Evolutionary conservation across 257 asterid species (phyloP).

Genomic region (Dorcoceras hygrometricum): DNA sequence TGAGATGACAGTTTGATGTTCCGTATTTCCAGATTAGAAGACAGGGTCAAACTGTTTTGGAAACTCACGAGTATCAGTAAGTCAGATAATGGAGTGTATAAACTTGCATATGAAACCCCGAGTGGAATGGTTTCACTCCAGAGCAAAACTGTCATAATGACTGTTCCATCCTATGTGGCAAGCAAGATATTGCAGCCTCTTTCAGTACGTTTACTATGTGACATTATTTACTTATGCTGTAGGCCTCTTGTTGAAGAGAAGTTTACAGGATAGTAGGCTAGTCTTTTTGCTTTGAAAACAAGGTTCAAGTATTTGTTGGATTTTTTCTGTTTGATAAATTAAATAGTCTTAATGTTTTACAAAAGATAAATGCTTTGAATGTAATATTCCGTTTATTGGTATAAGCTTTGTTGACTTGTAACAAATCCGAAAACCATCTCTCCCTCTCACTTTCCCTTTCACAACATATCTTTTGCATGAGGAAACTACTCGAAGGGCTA

Average conservation of each 20-base stretch:
- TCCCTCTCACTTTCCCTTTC: neutral
- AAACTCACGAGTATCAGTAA: slow-evolving; percentile 59
- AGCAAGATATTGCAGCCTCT: slow-evolving; percentile 73
- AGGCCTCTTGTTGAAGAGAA: slow-evolving; percentile 17
- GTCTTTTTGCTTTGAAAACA: neutral
- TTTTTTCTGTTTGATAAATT: neutral
- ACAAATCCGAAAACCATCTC: neutral
- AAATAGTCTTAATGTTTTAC: neutral
- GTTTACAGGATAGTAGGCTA: neutral
- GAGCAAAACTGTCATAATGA: slow-evolving; percentile 76
- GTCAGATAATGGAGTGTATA: slow-evolving; percentile 58
- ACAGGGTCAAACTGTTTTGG: slow-evolving; percentile 86
- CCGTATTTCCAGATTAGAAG: slow-evolving; percentile 62
- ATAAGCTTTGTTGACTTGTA: neutral
- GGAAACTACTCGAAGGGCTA: too few species aligned
- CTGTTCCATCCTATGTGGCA: slow-evolving; percentile 84
- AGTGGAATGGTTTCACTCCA: slow-evolving; percentile 60
- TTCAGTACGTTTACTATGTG: slow-evolving; percentile 60
- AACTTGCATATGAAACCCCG: slow-evolving; percentile 80
- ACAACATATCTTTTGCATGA: too few species aligned
- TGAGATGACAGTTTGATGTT: slow-evolving; percentile 21
- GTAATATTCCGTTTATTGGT: neutral
- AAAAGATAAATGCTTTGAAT: neutral
- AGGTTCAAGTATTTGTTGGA: neutral
- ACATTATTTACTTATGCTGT: neutral